phyloP scores from a whole-genome alignment of 345 rosid species.

The Citrus medica region DNA sequence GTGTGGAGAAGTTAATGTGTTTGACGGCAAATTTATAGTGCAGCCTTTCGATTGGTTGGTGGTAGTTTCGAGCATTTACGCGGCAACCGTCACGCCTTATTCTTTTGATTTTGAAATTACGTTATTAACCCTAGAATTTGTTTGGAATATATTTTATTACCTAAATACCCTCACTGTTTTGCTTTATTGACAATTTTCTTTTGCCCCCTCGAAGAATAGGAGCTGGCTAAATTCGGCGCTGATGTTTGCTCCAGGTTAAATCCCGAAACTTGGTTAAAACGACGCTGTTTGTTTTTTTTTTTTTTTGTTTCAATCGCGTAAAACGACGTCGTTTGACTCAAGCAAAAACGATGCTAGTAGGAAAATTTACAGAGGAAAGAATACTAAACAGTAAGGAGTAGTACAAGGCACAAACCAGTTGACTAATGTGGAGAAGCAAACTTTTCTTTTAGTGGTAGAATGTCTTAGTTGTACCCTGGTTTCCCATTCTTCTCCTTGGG shows the following conservation, averaged over 20 bases:
- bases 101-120: neutral
- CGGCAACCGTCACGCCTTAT: constrained; percentile 21
- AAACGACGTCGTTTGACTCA: neutral
- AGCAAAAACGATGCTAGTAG: neutral
- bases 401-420: neutral
- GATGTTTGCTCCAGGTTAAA: fast-evolving
- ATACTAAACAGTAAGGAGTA: neutral
- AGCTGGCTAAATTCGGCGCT: too few relatives aligned
- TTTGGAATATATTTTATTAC: too few relatives aligned
- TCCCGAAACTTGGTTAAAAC: too few relatives aligned
- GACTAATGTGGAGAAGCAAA: neutral
- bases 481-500: too few relatives aligned
- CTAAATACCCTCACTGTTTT: too few relatives aligned
- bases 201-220: too few relatives aligned
- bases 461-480: too few relatives aligned
- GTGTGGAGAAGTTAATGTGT: neutral
- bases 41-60: neutral
- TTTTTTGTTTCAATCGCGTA: too few relatives aligned
- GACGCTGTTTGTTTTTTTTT: fast-evolving
- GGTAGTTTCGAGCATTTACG: constrained; percentile 25
- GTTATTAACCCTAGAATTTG: neutral
- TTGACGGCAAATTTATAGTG: constrained; percentile 15
- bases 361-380: neutral
- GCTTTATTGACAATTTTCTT: too few relatives aligned
- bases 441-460: too few relatives aligned